Percentiles rank a stretch among this genome's conserved stretches.
Conservation (phyloP, 805 yeast species). For the Saccharomyces kudriavzevii region DNA sequence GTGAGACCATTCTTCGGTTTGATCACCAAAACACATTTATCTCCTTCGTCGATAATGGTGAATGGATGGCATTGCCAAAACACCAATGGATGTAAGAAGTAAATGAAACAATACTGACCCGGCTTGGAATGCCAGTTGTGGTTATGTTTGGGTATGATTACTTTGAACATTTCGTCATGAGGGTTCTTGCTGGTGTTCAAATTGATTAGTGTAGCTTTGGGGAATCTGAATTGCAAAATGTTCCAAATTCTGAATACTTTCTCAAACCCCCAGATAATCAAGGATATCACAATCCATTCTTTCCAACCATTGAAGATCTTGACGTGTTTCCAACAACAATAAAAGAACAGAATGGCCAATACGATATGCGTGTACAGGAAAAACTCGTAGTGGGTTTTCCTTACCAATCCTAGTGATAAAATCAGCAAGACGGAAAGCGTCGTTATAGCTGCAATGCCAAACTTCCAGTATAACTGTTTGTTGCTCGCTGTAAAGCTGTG, state of each 20-base stretch:
- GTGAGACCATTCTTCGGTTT: constrained; percentile 45
- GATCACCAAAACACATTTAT: constrained; percentile 34
- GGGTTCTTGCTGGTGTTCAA: constrained; percentile 2
- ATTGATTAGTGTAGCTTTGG: constrained; percentile 13
- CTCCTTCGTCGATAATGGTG: constrained; percentile 38
- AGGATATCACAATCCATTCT: constrained; percentile 34
- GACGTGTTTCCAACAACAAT: constrained; percentile 42
- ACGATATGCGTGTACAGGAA: constrained; percentile 40
- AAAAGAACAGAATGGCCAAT: constrained; percentile 35
- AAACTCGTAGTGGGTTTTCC: constrained; percentile 37
- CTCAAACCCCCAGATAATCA: constrained; percentile 37
- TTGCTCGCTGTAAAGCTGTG: constrained; percentile 5
- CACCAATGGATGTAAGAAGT: constrained; percentile 38
- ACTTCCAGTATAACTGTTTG: constrained; percentile 30
- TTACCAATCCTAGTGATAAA: constrained; percentile 27
- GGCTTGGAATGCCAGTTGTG: constrained; percentile 36
- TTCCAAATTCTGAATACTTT: constrained; percentile 32
- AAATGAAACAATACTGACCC: constrained; percentile 39
- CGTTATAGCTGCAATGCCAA: constrained; percentile 35
- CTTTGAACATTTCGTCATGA: constrained; percentile 12
- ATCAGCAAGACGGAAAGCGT: constrained; percentile 24
- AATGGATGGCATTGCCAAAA: constrained; percentile 57
- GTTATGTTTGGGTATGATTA: constrained; percentile 12
- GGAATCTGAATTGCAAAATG: constrained; percentile 20
- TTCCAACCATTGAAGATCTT: constrained; percentile 35